Evolutionary conservation across 768 basidiomycete species (phyloP), one percentile per base, ranked within the genome.

Genomic region (Mycena vitilis): DNA sequence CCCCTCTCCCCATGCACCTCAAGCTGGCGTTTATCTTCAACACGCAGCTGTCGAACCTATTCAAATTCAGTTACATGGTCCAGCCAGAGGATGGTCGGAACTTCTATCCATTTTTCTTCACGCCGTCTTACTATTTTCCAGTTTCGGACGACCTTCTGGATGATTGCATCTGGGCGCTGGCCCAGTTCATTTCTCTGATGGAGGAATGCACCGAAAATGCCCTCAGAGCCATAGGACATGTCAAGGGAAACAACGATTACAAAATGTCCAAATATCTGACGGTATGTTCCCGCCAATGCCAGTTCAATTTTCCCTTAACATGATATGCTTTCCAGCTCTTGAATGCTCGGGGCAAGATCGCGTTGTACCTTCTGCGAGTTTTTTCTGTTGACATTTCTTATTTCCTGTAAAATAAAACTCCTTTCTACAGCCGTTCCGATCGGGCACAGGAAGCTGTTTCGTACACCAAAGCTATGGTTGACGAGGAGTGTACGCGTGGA

Each of bases 41-140:
- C n/a, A 56, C 23, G 20, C 53, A 61, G 15, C 37, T 69, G 8
- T 40, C 52, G 20, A 61, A 56, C 44, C 57, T 75, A n/a, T 76
- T 74, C 63, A 67, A 57, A 38, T 75, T 74, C 58, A 55, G 63
- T n/a, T 74, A 73, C 58, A 73, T 75, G 47, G 65, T 51, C 25
- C 56, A 60, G 34, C 58, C 48, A 12, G 56, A 66, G 10, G 75
- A 75, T 45, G 72, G 73, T 73, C 16, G 37, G 38, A 5, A 15
- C 18, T 16, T 9, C 30, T 40, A 11, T 38, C 13, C 8, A 25
- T 48, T 30, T 47, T 60, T 54, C 23, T 58, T 51, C 25, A 10
- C 13, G 20, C 6, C 13, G 16, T 40, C 63, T 54, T 18, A 61
- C 45, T 36, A 7, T 9, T 18, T 13, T 22, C 23, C 42, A 76